Evolutionary conservation across 371 early-diverging fungal genomes (phyloP), one percentile per base, ranked within the genome.

Genomic region (Homolaphlyctis polyrhiza): DNA sequence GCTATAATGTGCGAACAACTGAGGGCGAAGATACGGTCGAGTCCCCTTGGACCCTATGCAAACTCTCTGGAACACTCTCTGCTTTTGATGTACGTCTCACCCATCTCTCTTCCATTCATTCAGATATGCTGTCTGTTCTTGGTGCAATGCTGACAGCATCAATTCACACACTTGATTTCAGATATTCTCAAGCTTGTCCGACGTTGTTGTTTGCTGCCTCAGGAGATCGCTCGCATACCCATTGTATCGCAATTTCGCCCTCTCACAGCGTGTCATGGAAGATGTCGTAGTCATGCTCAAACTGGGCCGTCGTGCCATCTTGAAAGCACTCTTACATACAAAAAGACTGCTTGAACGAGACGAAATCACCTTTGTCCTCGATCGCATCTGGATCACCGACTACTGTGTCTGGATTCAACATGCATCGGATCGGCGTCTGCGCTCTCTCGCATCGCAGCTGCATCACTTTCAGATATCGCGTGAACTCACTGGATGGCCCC

Each of bases 341-440:
- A 91, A 93, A 68, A 74, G 84, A 16, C 54, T 92, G 32, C 83
- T 96, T 70, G 91, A 91, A 60, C 86, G 87, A 65, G 91, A 96
- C 64, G 96, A 96, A 62, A 73, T 87, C 0, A 89, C 89, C 67
- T 94, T 93, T 66, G 74, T 93, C 3, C 89, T 95, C 62, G 86
- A 89, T 71, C 87, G 93, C 71, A 75, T 94, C 8, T 92, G 78
- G 70, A 54, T 96, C n/a, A 93, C 94, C 69, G 97, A 97, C 69
- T 97, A 96, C 69, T 94, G 95, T 72, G 82, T 91, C n/a, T 96
- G 98, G 98, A 78, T 94, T n/a, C 95, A 95, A 66, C 84, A 62
- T 16, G 66, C 71, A 4, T 67, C 62, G 70, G 72, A 63, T 36
- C 39, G 64, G 27, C 35, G 49, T 14, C 8, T 93, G 6, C 74